A percentile compares a stretch with the other conserved stretches of the same genome.
phyloP scores from a whole-genome alignment of 2,329 filamentous ascomycete genomes.

The Fusarium incarnatum region DNA sequence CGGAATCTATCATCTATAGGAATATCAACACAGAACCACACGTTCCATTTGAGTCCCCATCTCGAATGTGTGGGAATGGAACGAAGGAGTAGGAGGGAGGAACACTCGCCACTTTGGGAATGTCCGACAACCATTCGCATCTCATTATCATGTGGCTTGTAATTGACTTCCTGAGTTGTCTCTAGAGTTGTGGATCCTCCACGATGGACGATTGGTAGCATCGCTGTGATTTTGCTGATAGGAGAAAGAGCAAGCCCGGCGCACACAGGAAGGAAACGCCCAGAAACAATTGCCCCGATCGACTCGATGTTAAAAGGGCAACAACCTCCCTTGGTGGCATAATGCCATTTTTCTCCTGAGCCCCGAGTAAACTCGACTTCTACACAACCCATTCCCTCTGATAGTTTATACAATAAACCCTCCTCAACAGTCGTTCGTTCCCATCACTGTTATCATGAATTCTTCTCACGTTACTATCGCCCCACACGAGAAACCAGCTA shows the following conservation, averaged over 20 bases:
- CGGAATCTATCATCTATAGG: neutral
- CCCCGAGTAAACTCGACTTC: neutral
- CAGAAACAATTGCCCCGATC: neutral
- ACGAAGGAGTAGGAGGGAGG: neutral
- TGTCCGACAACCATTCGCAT: neutral
- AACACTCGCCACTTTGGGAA: neutral
- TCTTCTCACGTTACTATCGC: neutral
- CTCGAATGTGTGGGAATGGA: neutral
- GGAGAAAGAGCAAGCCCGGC: neutral
- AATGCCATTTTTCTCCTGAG: neutral
- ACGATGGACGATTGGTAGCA: neutral
- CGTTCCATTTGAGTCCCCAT: neutral
- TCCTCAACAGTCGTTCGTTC: neutral
- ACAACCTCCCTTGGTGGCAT: neutral
- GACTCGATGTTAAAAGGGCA: neutral
- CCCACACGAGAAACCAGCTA: neutral
- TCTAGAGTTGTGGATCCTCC: neutral
- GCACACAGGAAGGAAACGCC: neutral
- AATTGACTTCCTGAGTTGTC: neutral
- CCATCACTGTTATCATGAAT: constrained; percentile 4
- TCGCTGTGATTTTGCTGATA: neutral
- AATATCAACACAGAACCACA: neutral
- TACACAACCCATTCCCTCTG: neutral
- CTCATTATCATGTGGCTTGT: neutral
- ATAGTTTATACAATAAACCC: neutral